phyloP scores from a whole-genome alignment of 371 early-diverging fungal genomes.

The Edhazardia aedis region DNA sequence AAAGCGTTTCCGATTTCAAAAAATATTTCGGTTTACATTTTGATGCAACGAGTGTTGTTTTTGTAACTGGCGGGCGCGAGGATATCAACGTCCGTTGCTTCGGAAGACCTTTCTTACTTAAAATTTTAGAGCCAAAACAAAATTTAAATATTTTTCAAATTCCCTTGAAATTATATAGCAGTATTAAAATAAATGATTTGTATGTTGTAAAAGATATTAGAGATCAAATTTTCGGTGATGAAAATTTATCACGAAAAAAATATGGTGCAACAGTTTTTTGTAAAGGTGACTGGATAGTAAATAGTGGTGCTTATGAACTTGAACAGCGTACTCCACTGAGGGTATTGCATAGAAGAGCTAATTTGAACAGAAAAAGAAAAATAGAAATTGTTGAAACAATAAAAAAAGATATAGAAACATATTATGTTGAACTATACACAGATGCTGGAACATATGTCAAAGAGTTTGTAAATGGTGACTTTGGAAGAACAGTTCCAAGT shows the following conservation, averaged over 20 bases:
- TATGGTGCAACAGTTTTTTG: slow-evolving; percentile 19
- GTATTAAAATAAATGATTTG: slow-evolving; percentile 10
- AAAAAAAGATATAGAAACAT: not conserved
- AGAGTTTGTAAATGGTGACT: slow-evolving; percentile 46
- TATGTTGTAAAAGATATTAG: slow-evolving; percentile 9
- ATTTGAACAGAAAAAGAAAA: slow-evolving; percentile 25
- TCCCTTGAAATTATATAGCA: not conserved
- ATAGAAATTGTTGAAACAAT: not conserved
- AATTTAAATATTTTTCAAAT: not conserved
- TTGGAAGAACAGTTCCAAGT: slow-evolving; percentile 38
- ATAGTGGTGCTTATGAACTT: not conserved
- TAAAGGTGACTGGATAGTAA: not conserved
- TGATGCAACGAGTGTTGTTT: slow-evolving; percentile 16
- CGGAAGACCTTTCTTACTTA: slow-evolving; percentile 35
- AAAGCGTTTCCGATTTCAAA: slow-evolving; percentile 21
- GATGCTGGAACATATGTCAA: slow-evolving; percentile 44
- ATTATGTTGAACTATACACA: not conserved
- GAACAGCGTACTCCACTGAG: slow-evolving; percentile 41
- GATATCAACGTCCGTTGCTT: slow-evolving; percentile 40
- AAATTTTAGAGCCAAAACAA: slow-evolving; percentile 21
- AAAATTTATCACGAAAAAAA: slow-evolving; percentile 17
- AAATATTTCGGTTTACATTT: slow-evolving; percentile 11
- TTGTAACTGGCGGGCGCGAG: slow-evolving; percentile 38
- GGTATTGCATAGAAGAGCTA: slow-evolving; percentile 43
- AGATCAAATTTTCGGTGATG: slow-evolving; percentile 16